A percentile compares a stretch with the other conserved stretches of the same genome.
Evolutionary conservation across 106 monocot genomes (phyloP).

Genomic region (Dendrobium huoshanense): DNA sequence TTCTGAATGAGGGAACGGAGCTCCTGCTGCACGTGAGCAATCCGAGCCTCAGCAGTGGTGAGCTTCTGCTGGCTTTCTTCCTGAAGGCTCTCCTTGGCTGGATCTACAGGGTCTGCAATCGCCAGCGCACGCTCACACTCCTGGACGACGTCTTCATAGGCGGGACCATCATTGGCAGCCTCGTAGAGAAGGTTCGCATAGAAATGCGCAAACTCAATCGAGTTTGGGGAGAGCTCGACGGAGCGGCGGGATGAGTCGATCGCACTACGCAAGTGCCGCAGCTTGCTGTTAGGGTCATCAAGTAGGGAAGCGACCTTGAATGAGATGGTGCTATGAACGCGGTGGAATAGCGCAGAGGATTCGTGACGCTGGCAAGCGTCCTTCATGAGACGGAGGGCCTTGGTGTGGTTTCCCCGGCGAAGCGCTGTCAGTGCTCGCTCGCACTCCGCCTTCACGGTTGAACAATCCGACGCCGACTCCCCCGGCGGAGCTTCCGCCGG

Average conservation of each 20-base stretch:
- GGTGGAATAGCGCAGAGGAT: constrained; percentile 51
- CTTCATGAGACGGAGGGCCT: constrained; percentile 65
- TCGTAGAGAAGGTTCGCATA: constrained; percentile 70
- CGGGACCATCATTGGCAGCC: constrained; percentile 31
- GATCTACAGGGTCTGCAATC: constrained; percentile 59
- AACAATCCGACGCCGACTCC: not conserved
- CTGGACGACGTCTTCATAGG: constrained; percentile 54
- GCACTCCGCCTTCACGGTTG: constrained; percentile 58
- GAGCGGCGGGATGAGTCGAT: constrained; percentile 65
- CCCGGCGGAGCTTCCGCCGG: not conserved
- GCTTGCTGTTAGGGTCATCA: constrained; percentile 60
- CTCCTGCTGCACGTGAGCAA: constrained; percentile 63
- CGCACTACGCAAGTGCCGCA: constrained; percentile 51
- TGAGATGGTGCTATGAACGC: constrained; percentile 59
- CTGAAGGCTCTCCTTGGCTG: constrained; percentile 53
- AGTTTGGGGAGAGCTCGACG: constrained; percentile 46
- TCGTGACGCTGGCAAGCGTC: constrained; percentile 35
- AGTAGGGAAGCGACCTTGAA: constrained; percentile 51
- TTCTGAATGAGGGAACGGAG: constrained; percentile 73
- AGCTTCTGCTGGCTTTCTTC: constrained; percentile 34
- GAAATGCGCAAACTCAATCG: constrained; percentile 81
- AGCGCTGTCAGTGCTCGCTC: constrained; percentile 66
- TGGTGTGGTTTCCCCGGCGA: constrained; percentile 70
- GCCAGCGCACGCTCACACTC: constrained; percentile 74
- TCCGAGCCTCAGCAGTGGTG: constrained; percentile 38